Evolutionary conservation across 2,329 filamentous ascomycete genomes (phyloP), one percentile per base, ranked within the genome.

Genomic region (Cordyceps cicadae): DNA sequence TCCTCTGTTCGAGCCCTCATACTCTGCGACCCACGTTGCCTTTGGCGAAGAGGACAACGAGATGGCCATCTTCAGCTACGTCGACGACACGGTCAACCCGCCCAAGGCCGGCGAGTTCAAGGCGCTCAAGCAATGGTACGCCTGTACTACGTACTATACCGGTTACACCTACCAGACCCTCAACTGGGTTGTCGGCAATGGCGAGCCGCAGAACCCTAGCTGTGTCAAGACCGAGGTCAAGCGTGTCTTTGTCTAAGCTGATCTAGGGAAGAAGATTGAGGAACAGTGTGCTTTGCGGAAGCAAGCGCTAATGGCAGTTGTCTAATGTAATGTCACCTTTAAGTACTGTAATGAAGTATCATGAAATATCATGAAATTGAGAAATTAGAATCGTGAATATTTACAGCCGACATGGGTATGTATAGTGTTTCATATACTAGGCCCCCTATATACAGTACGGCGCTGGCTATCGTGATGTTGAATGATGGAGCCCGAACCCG

Each of bases 291-390:
- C 14, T 39, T n/a, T 15, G 19, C 26, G n/a, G 34, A 32, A 59
- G 29, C 39, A 48, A 53, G 57, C 5, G 11, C 24, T 48, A 39
- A 53, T 59, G 39, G 57, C 37, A 46, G 49, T 41, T 34, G 46
- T 37, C 14, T 37, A 11, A 32, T 34, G 17, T 32, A 12, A 48
- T 6, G n/a, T 26, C 29, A 26, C 15, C 2, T 45, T 52, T 19
- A 43, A 32, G 24, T 9, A 58, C 51, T 58, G 26, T n/a, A 49
- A 26, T 93, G 87, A 70, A 70, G 92, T 48, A 49, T 17, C 5
- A 32, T n/a, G 14, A 70, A 70, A 92, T 48, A 49, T 17, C 5
- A 21, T n/a, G 14, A 32, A 29, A 45, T 7, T 19, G 9, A 17
- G 12, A 19, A n/a, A 15, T n/a, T 37, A 3, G 34, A 12, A 12